phyloP scores from a whole-genome alignment of 345 rosid genomes.

The Citrus cavaleriei region DNA sequence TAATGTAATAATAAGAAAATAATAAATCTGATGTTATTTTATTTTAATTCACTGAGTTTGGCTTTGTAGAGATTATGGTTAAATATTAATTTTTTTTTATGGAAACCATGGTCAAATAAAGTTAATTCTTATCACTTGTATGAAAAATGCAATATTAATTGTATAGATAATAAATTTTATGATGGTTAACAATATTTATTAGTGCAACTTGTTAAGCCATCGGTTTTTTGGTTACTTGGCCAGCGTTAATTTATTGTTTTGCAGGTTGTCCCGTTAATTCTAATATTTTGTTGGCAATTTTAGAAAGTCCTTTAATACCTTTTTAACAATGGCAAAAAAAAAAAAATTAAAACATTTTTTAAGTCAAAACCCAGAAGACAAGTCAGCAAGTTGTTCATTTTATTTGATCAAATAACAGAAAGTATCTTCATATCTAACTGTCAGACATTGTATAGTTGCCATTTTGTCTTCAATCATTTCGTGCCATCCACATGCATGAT shows the following conservation, averaged over 20 bases:
- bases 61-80: neutral
- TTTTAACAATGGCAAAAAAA: neutral
- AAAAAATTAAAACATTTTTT: neutral
- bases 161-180: neutral
- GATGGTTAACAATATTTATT: neutral
- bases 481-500: conserved; percentile 21
- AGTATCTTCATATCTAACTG: conserved; percentile 8
- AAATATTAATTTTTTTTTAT: too few species aligned
- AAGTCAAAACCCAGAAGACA: conserved; percentile 3
- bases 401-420: neutral
- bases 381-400: neutral
- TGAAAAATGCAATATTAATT: neutral
- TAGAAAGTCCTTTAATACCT: neutral
- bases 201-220: neutral
- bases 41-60: neutral
- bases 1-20: too few species aligned
- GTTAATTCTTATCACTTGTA: neutral
- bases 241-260: neutral
- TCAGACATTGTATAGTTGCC: neutral
- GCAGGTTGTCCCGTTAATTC: neutral
- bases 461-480: conserved; percentile 6
- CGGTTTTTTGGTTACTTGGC: neutral
- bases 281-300: neutral
- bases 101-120: too few species aligned
- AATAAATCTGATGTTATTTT: neutral